Evolutionary conservation across 2,329 filamentous ascomycete species (phyloP).

Genomic region (Daldinia eschscholtzii): DNA sequence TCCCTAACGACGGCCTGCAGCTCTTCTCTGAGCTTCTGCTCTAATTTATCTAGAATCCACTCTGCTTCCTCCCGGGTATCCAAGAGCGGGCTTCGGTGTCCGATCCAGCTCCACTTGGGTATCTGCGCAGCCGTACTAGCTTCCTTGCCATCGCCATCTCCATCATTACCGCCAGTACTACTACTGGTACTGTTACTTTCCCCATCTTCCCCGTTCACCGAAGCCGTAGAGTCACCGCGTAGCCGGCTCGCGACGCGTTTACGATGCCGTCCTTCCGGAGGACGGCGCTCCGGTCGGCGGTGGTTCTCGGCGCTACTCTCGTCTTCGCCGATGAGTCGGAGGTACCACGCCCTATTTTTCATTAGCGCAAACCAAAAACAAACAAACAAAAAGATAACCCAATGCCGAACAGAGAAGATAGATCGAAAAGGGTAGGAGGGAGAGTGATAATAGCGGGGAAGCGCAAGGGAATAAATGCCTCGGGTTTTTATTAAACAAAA

Average conservation of each 20-base stretch:
- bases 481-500: slow-evolving; percentile 1
- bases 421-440: not conserved
- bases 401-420: not conserved
- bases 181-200: not conserved
- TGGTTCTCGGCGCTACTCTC: slow-evolving; percentile 66
- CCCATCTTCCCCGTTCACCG: not conserved
- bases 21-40: slow-evolving; percentile 66
- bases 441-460: not conserved
- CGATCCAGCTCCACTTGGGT: slow-evolving; percentile 78
- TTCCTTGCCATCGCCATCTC: slow-evolving; percentile 10
- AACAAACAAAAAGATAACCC: no score
- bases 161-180: not conserved
- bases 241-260: not conserved
- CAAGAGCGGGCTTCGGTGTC: slow-evolving; percentile 76
- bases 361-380: slow-evolving; percentile 20
- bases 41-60: slow-evolving; percentile 78
- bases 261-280: not conserved
- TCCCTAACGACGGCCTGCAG: slow-evolving; percentile 52
- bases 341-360: slow-evolving; percentile 76
- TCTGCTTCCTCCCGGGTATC: slow-evolving; percentile 75
- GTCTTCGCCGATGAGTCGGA: slow-evolving; percentile 79
- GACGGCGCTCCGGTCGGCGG: slow-evolving; percentile 51
- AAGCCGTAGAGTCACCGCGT: not conserved
- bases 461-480: slow-evolving; percentile 1
- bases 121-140: slow-evolving; percentile 43